Evolutionary conservation across 1,284 basidiomycete genomes (phyloP).

Genomic region (Cryptococcus sp.): DNA sequence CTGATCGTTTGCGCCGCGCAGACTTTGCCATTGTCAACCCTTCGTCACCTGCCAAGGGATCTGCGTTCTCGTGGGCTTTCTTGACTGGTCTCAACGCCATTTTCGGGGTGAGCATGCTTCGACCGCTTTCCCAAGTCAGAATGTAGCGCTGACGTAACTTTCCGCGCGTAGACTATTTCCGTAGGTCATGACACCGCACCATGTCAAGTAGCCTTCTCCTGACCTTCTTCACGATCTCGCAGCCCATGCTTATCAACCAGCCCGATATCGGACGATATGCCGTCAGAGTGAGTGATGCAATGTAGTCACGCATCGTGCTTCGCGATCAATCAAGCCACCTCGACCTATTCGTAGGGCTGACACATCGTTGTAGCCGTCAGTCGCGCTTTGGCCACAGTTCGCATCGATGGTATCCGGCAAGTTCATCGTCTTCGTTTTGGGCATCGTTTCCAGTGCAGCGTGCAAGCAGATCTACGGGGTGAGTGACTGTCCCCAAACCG

Average conservation of each 20-base stretch:
- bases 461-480: constrained; percentile 36
- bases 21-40: constrained; percentile 30
- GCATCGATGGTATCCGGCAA: constrained; percentile 41
- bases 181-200: too few species aligned
- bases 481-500: too few species aligned
- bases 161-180: too few species aligned
- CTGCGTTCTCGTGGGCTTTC: constrained; percentile 38
- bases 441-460: constrained; percentile 43
- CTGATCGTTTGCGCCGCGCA: too few species aligned
- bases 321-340: too few species aligned
- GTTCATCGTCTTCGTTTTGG: constrained; percentile 42
- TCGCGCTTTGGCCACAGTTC: constrained; percentile 21
- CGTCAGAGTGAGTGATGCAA: background rate
- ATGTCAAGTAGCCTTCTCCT: too few species aligned
- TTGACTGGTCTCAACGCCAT: constrained; percentile 20
- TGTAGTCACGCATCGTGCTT: too few species aligned
- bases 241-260: constrained; percentile 21
- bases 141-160: too few species aligned
- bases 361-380: too few species aligned
- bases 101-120: constrained; percentile 27
- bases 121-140: too few species aligned
- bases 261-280: constrained; percentile 26
- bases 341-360: too few species aligned
- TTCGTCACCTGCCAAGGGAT: constrained; percentile 24
- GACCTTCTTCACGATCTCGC: too few species aligned